Conservation (phyloP, 495 filamentous ascomycete species). For the Thermochaetoides thermophila region DNA sequence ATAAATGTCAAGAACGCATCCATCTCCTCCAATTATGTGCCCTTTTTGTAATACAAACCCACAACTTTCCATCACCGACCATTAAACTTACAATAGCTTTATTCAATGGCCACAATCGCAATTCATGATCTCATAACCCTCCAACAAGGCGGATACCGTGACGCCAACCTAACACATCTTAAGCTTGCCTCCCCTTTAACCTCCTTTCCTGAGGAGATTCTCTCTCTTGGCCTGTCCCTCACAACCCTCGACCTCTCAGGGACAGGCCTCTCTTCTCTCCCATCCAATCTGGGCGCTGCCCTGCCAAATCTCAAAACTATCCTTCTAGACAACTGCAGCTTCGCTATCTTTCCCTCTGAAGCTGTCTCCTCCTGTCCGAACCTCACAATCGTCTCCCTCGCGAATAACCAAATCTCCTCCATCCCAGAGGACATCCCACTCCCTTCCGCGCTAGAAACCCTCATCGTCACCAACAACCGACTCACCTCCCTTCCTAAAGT, state of each 20-base stretch:
- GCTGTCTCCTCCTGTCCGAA: constrained; percentile 24
- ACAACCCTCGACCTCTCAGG: constrained; percentile 32
- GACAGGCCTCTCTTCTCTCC: constrained; percentile 25
- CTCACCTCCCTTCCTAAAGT: constrained; percentile 23
- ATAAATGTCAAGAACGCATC: no score
- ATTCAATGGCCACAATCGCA: no score
- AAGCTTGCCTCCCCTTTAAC: constrained; percentile 23
- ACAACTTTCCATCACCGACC: no score
- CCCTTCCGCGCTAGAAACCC: no score
- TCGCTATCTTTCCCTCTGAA: constrained; percentile 26
- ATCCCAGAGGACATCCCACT: constrained; percentile 29
- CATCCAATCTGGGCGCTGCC: constrained; percentile 19
- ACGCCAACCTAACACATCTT: constrained; percentile 16
- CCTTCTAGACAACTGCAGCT: constrained; percentile 31
- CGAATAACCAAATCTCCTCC: constrained; percentile 26
- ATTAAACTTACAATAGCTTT: no score
- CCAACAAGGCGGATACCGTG: constrained; percentile 14
- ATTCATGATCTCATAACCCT: constrained; percentile 19
- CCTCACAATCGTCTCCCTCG: constrained; percentile 33
- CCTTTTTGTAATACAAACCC: no score
- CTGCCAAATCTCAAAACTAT: constrained; percentile 29
- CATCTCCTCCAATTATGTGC: no score
- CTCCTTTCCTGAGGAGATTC: constrained; percentile 26
- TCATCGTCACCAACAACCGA: constrained; percentile 31
- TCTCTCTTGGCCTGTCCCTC: constrained; percentile 23